Evolutionary conservation across 176 grass and related monocot species (phyloP).

Genomic region (Triticum timopheevii): DNA sequence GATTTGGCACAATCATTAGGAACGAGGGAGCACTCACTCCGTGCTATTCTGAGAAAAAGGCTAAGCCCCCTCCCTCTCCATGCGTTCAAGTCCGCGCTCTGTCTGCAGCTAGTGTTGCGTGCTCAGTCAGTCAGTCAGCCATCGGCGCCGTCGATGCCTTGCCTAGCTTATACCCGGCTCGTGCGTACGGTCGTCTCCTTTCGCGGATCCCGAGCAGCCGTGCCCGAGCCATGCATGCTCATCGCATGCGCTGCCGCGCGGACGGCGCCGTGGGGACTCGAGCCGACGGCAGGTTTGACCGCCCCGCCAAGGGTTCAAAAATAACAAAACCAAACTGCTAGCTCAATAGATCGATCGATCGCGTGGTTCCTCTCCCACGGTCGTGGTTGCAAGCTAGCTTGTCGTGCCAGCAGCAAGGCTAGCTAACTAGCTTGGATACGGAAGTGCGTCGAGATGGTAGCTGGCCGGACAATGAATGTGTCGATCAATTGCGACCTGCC

Average conservation of each 20-base stretch:
- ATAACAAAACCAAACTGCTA: not conserved
- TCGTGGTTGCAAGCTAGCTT: not conserved
- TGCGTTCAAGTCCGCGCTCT: not conserved
- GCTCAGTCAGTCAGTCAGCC: not conserved
- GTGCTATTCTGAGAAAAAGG: conserved; percentile 54
- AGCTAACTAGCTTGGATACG: not conserved
- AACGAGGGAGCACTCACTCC: conserved; percentile 52
- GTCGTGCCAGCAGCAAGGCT: not conserved
- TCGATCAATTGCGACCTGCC: not conserved
- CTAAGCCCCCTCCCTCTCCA: not conserved
- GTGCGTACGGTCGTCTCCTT: conserved; percentile 25
- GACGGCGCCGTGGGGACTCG: conserved; percentile 34
- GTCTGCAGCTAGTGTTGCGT: not conserved
- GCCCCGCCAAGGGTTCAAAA: not conserved
- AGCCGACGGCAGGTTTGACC: conserved; percentile 15
- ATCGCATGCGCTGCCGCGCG: conserved; percentile 26
- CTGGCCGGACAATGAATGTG: not conserved
- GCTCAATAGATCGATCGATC: not conserved
- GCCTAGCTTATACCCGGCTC: not conserved
- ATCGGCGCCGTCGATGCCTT: not conserved
- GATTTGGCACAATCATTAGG: conserved; percentile 86
- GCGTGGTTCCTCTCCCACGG: not conserved
- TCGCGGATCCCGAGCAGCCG: conserved; percentile 40
- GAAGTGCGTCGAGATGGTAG: not conserved
- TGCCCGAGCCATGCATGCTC: conserved; percentile 8